Evolutionary conservation across 108 stramenopile genomes (phyloP), one percentile per base, ranked within the genome.

Genomic region (Cyclotella choctawhatcheeana): DNA sequence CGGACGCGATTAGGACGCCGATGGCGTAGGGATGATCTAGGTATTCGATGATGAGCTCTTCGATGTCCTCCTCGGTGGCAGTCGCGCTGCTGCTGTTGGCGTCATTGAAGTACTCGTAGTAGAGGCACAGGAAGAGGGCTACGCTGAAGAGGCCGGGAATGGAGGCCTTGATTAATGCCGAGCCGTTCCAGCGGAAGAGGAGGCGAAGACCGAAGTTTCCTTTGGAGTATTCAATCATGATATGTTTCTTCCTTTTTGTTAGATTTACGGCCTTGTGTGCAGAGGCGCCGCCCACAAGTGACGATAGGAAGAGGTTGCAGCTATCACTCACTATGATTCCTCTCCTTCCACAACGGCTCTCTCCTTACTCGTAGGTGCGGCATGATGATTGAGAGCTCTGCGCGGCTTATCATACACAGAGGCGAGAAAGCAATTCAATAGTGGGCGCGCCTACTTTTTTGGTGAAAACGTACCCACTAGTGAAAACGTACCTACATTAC

Each of bases 211-310:
- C 86, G 61, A 84, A 87, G 51, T 76, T 63, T 26, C 85, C 84
- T 32, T 77, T 73, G 67, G 76, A 81, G 75, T 92, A 92, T 34
- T 76, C 76, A 47, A 92, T 92, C 91, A 92, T 92, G n/a, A n/a
- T n/a, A n/a, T n/a, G n/a, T n/a, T n/a, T n/a, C n/a, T n/a, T n/a
- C n/a, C n/a, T n/a, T n/a, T n/a, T n/a, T n/a, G n/a, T n/a, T n/a
- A n/a, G n/a, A n/a, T n/a, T n/a, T n/a, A n/a, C n/a, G n/a, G n/a
- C n/a, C n/a, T n/a, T n/a, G n/a, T n/a, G n/a, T n/a, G n/a, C n/a
- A n/a, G n/a, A n/a, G n/a, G n/a, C n/a, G n/a, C n/a, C n/a, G n/a
- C n/a, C n/a, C n/a, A n/a, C n/a, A n/a, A n/a, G n/a, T n/a, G n/a
- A n/a, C n/a, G n/a, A n/a, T n/a, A n/a, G 37, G 37, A 6, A 40